Percentiles rank a stretch among this genome's conserved stretches.
Conservation (phyloP, 2,329 filamentous ascomycete species). For the Aspergillus quadrilineatus region DNA sequence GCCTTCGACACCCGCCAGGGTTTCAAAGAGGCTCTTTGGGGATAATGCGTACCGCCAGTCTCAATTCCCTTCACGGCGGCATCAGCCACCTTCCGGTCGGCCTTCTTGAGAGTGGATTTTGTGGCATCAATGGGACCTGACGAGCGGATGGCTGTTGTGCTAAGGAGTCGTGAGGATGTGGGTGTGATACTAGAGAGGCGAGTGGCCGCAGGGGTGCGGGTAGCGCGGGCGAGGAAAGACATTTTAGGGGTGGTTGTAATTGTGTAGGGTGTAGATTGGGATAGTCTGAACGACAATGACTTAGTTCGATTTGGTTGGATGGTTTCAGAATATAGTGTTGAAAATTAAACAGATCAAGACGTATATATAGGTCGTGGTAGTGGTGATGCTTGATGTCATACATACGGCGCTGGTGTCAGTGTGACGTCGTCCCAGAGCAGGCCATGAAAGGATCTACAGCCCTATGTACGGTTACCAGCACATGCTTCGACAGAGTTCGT, state of each 20-base stretch:
- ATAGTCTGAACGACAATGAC: no score
- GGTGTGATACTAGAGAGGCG: constrained; percentile 29
- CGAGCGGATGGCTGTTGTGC: constrained; percentile 42
- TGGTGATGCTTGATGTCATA: constrained; percentile 7
- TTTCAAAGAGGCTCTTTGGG: no score
- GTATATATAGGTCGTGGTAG: background rate
- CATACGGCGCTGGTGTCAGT: constrained; percentile 1
- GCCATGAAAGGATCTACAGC: background rate
- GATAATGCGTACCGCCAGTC: constrained; percentile 54
- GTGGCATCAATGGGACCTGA: constrained; percentile 56
- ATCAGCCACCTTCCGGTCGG: constrained; percentile 57
- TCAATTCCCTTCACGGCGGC: constrained; percentile 62
- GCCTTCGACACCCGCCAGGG: no score
- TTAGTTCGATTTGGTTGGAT: no score
- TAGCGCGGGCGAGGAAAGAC: constrained; percentile 36
- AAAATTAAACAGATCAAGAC: no score
- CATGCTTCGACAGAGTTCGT: background rate
- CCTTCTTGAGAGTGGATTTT: constrained; percentile 59
- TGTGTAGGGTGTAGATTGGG: no score
- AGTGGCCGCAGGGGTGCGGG: background rate
- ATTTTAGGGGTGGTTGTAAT: constrained; percentile 21
- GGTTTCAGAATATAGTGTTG: background rate
- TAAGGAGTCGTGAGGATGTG: constrained; percentile 16
- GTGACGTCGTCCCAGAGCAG: background rate
- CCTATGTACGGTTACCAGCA: background rate